Percentiles rank a stretch among this genome's conserved stretches.
Evolutionary conservation across 1,284 basidiomycete species (phyloP).

Genomic region (Boletus smithii): DNA sequence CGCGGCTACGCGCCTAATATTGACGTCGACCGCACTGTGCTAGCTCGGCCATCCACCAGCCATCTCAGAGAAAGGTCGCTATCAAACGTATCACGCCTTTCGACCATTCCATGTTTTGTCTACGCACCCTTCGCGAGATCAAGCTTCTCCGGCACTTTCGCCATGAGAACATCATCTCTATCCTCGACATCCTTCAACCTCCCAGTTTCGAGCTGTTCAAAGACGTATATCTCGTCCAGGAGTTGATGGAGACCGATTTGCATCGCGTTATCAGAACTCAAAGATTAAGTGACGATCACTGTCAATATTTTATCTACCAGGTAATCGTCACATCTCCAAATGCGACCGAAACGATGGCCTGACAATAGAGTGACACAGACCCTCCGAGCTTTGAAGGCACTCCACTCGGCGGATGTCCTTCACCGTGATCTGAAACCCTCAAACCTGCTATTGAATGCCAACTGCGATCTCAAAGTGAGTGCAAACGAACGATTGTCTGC

Average conservation of each 20-base stretch:
- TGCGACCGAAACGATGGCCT: slow-evolving; percentile 6
- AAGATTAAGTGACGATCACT: slow-evolving; percentile 84
- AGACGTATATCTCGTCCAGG: slow-evolving; percentile 86
- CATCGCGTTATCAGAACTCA: slow-evolving; percentile 87
- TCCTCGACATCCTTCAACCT: slow-evolving; percentile 73
- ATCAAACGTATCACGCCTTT: slow-evolving; percentile 85
- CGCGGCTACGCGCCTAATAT: background rate
- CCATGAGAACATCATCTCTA: slow-evolving; percentile 69
- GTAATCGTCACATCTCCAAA: slow-evolving; percentile 38
- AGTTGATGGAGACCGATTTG: slow-evolving; percentile 89
- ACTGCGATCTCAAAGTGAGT: slow-evolving; percentile 87
- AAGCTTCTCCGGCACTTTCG: slow-evolving; percentile 61
- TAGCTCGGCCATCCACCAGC: slow-evolving; percentile 66
- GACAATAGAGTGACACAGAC: slow-evolving; percentile 47
- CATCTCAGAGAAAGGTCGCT: slow-evolving; percentile 65
- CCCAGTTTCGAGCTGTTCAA: slow-evolving; percentile 64
- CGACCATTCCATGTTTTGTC: slow-evolving; percentile 86
- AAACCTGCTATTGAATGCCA: slow-evolving; percentile 89
- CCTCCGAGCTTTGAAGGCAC: slow-evolving; percentile 85
- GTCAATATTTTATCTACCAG: slow-evolving; percentile 95
- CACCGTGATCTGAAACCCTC: slow-evolving; percentile 92
- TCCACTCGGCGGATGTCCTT: slow-evolving; percentile 87
- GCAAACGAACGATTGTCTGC: slow-evolving; percentile 3
- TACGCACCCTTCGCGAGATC: slow-evolving; percentile 82
- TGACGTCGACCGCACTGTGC: too few relatives aligned